Conservation (phyloP, 73 alveolate genomes). For the Tetrahymena borealis region DNA sequence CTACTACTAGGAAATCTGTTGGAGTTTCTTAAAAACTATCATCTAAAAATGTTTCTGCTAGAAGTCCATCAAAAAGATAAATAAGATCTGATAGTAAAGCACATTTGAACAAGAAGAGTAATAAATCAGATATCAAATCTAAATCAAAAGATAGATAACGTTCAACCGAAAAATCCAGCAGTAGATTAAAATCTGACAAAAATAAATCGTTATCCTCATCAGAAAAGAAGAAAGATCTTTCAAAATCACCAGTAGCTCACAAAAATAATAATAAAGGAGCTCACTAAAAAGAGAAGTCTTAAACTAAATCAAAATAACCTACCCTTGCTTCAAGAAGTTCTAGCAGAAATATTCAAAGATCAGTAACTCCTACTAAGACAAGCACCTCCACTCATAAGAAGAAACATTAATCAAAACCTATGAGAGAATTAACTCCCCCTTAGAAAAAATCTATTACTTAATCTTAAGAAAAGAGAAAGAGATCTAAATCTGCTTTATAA, state of each 20-base stretch:
- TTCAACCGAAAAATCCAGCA: background rate
- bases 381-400: background rate
- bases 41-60: too few relatives aligned
- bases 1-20: too few relatives aligned
- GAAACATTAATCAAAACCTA: background rate
- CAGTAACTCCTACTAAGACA: too few relatives aligned
- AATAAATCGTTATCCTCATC: background rate
- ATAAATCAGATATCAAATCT: background rate
- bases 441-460: background rate
- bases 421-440: background rate
- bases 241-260: background rate
- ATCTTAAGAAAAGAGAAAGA: background rate
- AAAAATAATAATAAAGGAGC: background rate
- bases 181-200: background rate
- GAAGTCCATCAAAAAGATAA: background rate
- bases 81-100: too few relatives aligned
- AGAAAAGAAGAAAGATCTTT: background rate
- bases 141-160: background rate
- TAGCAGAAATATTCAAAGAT: too few relatives aligned
- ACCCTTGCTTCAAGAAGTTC: too few relatives aligned
- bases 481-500: background rate
- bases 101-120: background rate
- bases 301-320: too few relatives aligned
- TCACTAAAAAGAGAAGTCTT: background rate
- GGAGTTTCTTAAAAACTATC: too few relatives aligned